phyloP scores from a whole-genome alignment of 2,329 filamentous ascomycete genomes.

The Tolypocladium tropicale region DNA sequence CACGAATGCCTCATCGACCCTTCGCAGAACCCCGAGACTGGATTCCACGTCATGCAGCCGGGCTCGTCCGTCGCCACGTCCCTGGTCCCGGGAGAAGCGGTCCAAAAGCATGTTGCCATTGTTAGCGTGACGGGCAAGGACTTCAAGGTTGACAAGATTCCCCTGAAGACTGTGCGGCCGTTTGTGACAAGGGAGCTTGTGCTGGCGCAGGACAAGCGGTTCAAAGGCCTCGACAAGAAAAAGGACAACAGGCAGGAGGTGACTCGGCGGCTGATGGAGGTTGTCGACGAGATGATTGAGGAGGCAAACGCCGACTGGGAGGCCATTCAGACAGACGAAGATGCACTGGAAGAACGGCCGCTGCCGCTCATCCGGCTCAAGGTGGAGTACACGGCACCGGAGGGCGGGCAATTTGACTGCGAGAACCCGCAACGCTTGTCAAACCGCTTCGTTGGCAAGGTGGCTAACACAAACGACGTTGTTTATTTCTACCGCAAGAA shows the following conservation, averaged over 20 bases:
- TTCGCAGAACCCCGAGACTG: conserved; percentile 69
- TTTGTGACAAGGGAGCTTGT: conserved; percentile 81
- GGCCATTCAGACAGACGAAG: conserved; percentile 58
- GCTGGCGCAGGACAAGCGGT: conserved; percentile 63
- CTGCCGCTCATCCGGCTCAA: conserved; percentile 80
- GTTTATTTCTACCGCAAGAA: conserved; percentile 91
- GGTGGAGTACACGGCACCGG: conserved; percentile 79
- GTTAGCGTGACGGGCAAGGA: conserved; percentile 73
- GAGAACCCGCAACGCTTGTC: conserved; percentile 97
- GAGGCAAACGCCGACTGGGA: conserved; percentile 76
- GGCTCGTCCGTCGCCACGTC: conserved; percentile 95
- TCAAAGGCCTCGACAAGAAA: conserved; percentile 67
- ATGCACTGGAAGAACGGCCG: conserved; percentile 52
- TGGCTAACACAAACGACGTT: conserved; percentile 90
- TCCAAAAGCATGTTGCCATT: conserved; percentile 82
- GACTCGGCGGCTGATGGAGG: conserved; percentile 61
- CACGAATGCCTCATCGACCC: conserved; percentile 93
- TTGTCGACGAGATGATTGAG: conserved; percentile 81
- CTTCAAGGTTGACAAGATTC: conserved; percentile 70
- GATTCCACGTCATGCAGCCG: conserved; percentile 94
- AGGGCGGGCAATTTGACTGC: conserved; percentile 76
- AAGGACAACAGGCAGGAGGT: conserved; percentile 77
- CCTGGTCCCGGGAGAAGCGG: conserved; percentile 78
- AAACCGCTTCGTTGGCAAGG: conserved; percentile 78
- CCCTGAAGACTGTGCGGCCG: conserved; percentile 79